phyloP scores from a whole-genome alignment of 495 filamentous ascomycete species.

The Penicillium antarcticum region DNA sequence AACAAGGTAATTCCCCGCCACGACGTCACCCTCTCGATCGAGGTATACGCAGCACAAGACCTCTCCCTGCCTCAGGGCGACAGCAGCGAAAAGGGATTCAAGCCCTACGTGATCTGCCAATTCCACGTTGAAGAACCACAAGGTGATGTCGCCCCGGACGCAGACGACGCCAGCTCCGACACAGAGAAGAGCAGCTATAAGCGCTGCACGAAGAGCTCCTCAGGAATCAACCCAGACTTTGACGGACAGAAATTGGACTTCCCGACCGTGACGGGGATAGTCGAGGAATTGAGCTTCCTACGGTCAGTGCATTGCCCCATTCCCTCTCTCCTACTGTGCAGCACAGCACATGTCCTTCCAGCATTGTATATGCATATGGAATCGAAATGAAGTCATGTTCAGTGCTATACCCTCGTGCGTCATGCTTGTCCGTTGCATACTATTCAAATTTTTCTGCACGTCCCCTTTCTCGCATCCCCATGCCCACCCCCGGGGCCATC shows the following conservation, averaged over 20 bases:
- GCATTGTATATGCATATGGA: no score
- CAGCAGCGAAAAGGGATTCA: conserved; percentile 57
- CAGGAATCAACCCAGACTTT: conserved; percentile 69
- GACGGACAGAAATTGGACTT: conserved; percentile 61
- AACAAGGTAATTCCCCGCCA: conserved; percentile 19
- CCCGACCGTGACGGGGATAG: conserved; percentile 56
- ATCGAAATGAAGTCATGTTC: neutral
- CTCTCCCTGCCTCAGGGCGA: conserved; percentile 48
- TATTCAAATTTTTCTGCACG: neutral
- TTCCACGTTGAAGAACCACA: conserved; percentile 69
- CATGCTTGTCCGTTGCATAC: conserved; percentile 1
- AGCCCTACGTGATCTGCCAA: conserved; percentile 77
- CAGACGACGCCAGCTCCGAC: conserved; percentile 40
- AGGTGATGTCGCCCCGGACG: conserved; percentile 11
- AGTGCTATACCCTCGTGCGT: neutral
- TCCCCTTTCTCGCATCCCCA: neutral
- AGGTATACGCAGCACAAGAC: conserved; percentile 51
- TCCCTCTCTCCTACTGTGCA: no score
- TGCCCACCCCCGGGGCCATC: neutral
- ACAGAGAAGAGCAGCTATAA: conserved; percentile 63
- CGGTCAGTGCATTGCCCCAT: conserved; percentile 47
- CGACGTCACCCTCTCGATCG: conserved; percentile 45
- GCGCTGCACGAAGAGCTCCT: conserved; percentile 57
- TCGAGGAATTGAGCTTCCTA: conserved; percentile 78
- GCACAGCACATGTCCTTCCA: no score